These are phyloP conservation scores for Arthrobotrys sinensis DNA, from an alignment of 2,329 filamentous ascomycete species.

Conservation along the genomic window DNA sequence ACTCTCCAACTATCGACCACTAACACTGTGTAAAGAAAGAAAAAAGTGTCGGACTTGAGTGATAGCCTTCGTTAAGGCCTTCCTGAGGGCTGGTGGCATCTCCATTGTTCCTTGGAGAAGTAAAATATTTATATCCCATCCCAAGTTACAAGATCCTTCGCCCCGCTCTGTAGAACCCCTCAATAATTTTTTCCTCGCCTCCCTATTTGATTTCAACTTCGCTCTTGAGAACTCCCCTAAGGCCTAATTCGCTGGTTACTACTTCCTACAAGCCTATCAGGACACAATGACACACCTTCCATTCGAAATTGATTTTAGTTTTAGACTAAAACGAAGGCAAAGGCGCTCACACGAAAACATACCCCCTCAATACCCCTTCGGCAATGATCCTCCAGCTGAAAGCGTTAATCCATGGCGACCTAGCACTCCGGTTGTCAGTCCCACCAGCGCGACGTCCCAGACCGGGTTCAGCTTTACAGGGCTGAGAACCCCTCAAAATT, in stretches of 20 bases:
- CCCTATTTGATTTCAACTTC: not conserved
- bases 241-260: not conserved
- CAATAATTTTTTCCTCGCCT: not conserved
- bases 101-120: not conserved
- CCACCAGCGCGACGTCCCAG: not conserved
- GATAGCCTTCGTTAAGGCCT: not conserved
- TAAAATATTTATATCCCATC: conserved; percentile 21
- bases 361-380: conserved; percentile 2
- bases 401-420: not conserved
- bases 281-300: not conserved
- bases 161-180: conserved; percentile 2
- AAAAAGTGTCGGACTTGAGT: not conserved
- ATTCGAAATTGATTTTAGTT: conserved; percentile 1
- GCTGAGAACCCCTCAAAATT: not conserved
- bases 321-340: conserved; percentile 3
- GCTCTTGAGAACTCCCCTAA: not conserved
- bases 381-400: not conserved
- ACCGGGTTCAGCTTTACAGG: not conserved
- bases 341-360: conserved; percentile 6
- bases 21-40: not conserved
- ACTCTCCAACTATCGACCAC: not conserved
- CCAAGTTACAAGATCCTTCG: not conserved
- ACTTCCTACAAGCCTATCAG: not conserved
- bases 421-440: not conserved
- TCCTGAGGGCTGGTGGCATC: not conserved